Base-by-base conservation (phyloP, 2,329 filamentous ascomycete genomes). In the Penicillium concentricum region DNA sequence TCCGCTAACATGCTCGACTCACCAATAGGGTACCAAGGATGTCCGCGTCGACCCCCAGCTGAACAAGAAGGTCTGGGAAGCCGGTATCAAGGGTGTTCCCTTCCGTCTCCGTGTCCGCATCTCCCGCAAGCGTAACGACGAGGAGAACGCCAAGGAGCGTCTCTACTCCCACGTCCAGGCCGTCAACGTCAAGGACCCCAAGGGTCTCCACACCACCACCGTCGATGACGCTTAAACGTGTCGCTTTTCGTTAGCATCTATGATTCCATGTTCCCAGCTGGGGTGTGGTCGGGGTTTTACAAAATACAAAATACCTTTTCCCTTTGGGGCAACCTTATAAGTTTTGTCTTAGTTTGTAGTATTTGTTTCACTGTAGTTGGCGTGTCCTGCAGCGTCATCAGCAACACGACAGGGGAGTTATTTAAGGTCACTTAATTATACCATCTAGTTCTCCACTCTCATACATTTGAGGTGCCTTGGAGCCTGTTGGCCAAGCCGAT, bases 61-160 rank as follows among this genome's bases (percentile, higher is more conserved):
- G 76, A 99, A 99, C 90, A 99, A 99, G 91, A 97, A 99, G 87
- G 93, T 99, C 79, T 99, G 94, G 94, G 94, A 99, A 84, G 85
- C 89, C 77, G 94, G 94, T 81, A 88, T 99, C 85, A 99, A 97
- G 90, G 95, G 94, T 76, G 92, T 97, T 70, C 91, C 93, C 71
- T 97, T 89, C 90, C 89, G 95, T 81, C 86, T 99, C 73, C 93
- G 94, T 76, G 88, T 99, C 77, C 92, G 95, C 83, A 97, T 99
- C 83, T 96, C 92, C 78, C 91, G 94, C 82, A 95, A 96, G 88
- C 91, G 94, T 87, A 99, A 99, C 84, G 94, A 99, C 81, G 94
- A 97, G 86, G 94, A 99, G 84, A 91, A 91, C 75, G 94, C 95
- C 79, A 96, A 96, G 86, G 91, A 99, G 88, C 96, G 95, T 87